Conservation (phyloP, 257 asterid genomes). For the Eustoma russellianum region DNA sequence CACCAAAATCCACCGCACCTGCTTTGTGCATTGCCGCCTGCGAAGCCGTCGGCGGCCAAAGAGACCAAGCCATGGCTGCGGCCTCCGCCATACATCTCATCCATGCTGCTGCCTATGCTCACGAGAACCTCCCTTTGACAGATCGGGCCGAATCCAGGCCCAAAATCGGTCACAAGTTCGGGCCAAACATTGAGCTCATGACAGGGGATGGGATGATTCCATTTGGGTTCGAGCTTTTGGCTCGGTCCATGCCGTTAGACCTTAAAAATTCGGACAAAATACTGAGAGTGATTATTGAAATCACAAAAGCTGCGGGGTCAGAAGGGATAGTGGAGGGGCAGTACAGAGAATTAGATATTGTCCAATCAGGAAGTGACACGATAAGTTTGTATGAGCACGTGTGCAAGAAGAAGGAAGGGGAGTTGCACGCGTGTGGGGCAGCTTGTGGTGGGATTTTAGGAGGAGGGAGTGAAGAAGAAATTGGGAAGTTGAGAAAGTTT, state of each 20-base stretch:
- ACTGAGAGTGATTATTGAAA: constrained; percentile 40
- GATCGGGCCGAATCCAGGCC: constrained; percentile 21
- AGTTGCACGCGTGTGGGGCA: constrained; percentile 54
- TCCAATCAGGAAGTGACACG: not conserved
- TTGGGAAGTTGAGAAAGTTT: constrained; percentile 39
- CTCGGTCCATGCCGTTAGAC: constrained; percentile 26
- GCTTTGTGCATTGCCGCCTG: constrained; percentile 73
- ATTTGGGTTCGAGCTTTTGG: constrained; percentile 48
- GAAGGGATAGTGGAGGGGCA: constrained; percentile 47
- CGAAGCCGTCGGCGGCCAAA: constrained; percentile 53
- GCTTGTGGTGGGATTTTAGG: constrained; percentile 80
- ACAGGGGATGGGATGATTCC: constrained; percentile 50
- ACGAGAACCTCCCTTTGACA: constrained; percentile 39
- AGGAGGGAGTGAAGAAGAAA: constrained; percentile 50
- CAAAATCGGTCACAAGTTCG: constrained; percentile 19
- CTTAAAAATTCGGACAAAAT: constrained; percentile 19
- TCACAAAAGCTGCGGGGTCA: constrained; percentile 41
- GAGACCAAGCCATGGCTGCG: constrained; percentile 43
- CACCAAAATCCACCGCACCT: constrained; percentile 51
- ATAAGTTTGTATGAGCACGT: constrained; percentile 19
- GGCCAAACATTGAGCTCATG: constrained; percentile 57
- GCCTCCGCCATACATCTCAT: constrained; percentile 64
- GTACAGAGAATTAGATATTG: constrained; percentile 13
- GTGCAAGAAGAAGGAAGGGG: constrained; percentile 47
- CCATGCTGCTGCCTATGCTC: constrained; percentile 47